Conservation (phyloP, 345 rosid genomes). For the Syzygium jambos region DNA sequence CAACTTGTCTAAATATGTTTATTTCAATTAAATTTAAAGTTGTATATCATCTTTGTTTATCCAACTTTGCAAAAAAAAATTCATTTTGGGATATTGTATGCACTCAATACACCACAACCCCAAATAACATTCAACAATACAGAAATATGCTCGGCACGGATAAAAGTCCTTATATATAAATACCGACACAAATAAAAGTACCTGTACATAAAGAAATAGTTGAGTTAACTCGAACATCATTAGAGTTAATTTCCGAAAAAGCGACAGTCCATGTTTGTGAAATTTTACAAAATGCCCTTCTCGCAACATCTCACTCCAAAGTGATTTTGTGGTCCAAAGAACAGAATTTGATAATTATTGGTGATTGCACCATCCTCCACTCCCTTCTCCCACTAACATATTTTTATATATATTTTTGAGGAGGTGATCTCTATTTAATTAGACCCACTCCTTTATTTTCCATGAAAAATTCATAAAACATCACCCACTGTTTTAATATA, state of each 20-base stretch:
- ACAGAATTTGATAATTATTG: background rate
- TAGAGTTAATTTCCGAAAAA: background rate
- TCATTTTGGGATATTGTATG: background rate
- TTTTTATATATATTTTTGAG: too few species aligned
- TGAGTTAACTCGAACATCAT: background rate
- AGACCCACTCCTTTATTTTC: background rate
- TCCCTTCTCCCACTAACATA: background rate
- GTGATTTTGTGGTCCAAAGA: background rate
- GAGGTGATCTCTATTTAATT: background rate
- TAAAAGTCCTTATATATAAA: too few species aligned
- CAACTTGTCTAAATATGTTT: background rate
- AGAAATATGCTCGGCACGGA: background rate
- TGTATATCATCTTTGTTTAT: background rate
- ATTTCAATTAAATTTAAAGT: background rate
- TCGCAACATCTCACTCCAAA: background rate
- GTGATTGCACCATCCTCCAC: background rate
- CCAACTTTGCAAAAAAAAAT: background rate
- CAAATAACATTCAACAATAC: background rate
- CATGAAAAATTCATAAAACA: background rate
- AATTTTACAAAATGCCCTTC: background rate
- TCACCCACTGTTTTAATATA: background rate
- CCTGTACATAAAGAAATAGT: background rate
- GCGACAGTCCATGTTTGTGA: background rate
- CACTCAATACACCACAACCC: background rate
- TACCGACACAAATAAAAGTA: too few species aligned